Evolutionary conservation across 495 filamentous ascomycete species (phyloP), one percentile per base, ranked within the genome.

Genomic region (Podospora tetraspora): DNA sequence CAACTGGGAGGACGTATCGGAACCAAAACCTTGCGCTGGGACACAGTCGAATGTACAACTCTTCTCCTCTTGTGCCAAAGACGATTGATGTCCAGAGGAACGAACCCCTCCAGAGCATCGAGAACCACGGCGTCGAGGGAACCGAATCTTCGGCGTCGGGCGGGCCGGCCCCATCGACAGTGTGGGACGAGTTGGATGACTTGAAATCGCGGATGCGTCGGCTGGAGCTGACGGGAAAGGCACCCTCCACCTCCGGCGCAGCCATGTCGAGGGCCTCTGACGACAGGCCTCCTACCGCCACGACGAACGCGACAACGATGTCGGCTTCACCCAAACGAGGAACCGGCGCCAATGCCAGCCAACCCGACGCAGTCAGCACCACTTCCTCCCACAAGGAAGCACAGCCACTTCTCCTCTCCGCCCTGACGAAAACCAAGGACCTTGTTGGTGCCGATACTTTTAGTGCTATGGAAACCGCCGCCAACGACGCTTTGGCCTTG

Each of bases 141-240:
- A 93, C 92, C 3, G 91, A 92, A 68, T 97, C 94, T 0, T 93
- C 91, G 0, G 82, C 89, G 24, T 98, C 95, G 0, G 92, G 91
- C 0, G 93, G 43, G 43, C 43, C 88, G 2, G 92, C 93, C 10
- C 90, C 93, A 23, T 96, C 95, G 2, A 96, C 92, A 1, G 92
- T 99, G 11, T 99, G 96, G 96, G 95, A 99, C 76, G 95, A 99
- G 78, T 80, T 99, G 22, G 95, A 99, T 71, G 96, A 98, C 64
- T 80, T 99, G 13, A 99, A 98, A 75, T 94, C 92, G 11, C 88
- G 96, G 23, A 97, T 99, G 70, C 88, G 91, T 68, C 92, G 92
- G 60, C 84, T 99, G n/a, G 95, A 99, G 75, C 76, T 94, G 64
- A 96, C 92, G 3, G 93, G 94, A 29, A 96, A 92, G 75, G 79